phyloP scores from a whole-genome alignment of 306 rosid species.

The Pueraria montana region DNA sequence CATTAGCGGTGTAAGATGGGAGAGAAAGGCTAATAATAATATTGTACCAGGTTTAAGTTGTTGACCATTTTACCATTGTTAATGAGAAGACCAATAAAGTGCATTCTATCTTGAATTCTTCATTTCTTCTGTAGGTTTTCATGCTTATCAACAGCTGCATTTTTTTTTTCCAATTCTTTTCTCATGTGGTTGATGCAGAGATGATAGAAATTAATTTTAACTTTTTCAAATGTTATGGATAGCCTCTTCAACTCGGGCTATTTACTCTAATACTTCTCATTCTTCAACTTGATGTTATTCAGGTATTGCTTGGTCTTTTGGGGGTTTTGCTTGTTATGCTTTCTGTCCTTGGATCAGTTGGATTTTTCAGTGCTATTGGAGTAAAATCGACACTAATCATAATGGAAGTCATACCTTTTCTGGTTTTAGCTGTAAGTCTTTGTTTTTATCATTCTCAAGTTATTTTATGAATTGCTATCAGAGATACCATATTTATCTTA shows the following conservation, averaged over 20 bases:
- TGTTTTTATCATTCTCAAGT: conserved; percentile 33
- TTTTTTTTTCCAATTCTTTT: no score
- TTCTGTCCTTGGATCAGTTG: conserved; percentile 94
- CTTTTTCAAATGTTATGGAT: not conserved
- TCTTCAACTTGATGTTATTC: conserved; percentile 45
- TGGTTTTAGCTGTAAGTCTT: conserved; percentile 91
- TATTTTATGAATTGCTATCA: conserved; percentile 31
- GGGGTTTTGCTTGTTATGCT: conserved; percentile 92
- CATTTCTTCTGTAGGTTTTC: no score
- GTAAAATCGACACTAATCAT: conserved; percentile 94
- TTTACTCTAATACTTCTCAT: conserved; percentile 30
- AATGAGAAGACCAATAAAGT: not conserved
- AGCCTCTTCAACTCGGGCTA: conserved; percentile 30
- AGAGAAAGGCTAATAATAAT: no score
- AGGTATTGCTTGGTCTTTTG: conserved; percentile 94
- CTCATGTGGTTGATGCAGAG: no score
- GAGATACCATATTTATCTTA: not conserved
- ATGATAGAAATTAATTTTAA: not conserved
- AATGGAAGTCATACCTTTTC: conserved; percentile 98
- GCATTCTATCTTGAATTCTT: no score
- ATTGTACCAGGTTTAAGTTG: no score
- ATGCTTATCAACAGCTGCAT: no score
- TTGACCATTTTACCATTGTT: not conserved
- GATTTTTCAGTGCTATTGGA: conserved; percentile 94
- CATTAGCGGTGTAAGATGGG: no score